Evolutionary conservation across 1,284 basidiomycete genomes (phyloP).

Genomic region (Naganishia liquefaciens): DNA sequence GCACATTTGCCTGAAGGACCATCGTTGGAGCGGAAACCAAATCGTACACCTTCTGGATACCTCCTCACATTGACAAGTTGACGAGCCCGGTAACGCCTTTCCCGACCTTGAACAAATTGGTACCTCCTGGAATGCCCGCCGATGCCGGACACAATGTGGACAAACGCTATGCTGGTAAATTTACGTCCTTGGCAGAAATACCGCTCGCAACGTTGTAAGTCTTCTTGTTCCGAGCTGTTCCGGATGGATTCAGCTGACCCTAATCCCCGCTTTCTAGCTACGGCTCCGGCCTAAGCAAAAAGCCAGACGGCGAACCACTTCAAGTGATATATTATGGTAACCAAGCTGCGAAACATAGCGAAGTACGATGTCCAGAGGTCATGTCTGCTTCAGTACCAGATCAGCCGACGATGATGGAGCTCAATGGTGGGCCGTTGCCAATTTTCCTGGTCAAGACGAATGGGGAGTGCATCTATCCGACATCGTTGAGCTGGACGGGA

Average conservation of each 20-base stretch:
- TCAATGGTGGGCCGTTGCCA: constrained; percentile 62
- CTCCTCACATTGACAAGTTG: constrained; percentile 58
- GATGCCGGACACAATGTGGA: constrained; percentile 51
- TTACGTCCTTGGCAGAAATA: constrained; percentile 40
- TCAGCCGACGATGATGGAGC: constrained; percentile 46
- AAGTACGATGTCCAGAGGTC: constrained; percentile 85
- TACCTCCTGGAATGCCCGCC: constrained; percentile 75
- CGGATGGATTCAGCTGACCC: constrained; percentile 37
- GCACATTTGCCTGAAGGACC: constrained; percentile 38
- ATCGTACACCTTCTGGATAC: constrained; percentile 83
- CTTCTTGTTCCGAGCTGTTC: not conserved
- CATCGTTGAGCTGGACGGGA: constrained; percentile 63
- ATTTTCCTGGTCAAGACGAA: constrained; percentile 83
- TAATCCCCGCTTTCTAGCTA: constrained; percentile 74
- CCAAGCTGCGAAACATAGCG: constrained; percentile 79
- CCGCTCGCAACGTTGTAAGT: constrained; percentile 49
- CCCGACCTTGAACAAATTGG: constrained; percentile 77
- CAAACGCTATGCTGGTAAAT: constrained; percentile 43
- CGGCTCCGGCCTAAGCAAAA: constrained; percentile 83
- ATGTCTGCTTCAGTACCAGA: constrained; percentile 52
- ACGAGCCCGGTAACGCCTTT: constrained; percentile 82
- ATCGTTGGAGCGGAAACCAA: constrained; percentile 52
- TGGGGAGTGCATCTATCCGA: constrained; percentile 82
- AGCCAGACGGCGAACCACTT: constrained; percentile 62
- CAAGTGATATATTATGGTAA: constrained; percentile 77